Percentiles rank a stretch among this genome's conserved stretches.
Conservation (phyloP, 169 alveolate genomes). For the Blepharisma undulans region DNA sequence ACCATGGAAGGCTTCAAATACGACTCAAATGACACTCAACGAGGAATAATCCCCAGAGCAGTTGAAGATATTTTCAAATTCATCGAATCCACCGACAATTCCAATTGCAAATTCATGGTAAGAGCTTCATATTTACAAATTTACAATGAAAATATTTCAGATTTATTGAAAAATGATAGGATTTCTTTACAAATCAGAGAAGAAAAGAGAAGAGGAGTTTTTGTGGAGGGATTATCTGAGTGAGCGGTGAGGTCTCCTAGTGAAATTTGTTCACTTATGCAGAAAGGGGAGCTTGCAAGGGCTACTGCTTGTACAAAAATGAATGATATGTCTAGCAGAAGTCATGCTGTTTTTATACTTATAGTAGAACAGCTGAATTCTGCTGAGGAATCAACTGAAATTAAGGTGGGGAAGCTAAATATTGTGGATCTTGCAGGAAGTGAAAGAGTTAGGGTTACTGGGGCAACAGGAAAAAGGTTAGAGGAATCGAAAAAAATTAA, state of each 20-base stretch:
- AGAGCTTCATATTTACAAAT: conserved; percentile 84
- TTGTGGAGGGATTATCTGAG: conserved; percentile 85
- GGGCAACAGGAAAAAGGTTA: conserved; percentile 89
- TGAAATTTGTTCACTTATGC: conserved; percentile 82
- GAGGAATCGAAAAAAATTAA: conserved; percentile 91
- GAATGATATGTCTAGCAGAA: conserved; percentile 84
- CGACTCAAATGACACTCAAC: conserved; percentile 72
- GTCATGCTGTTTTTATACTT: conserved; percentile 88
- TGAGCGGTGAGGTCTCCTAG: conserved; percentile 89
- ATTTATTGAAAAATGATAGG: conserved; percentile 81
- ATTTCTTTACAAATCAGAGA: conserved; percentile 77
- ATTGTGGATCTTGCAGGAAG: conserved; percentile 90
- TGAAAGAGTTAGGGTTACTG: conserved; percentile 84
- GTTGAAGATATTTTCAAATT: conserved; percentile 81
- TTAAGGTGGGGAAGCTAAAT: conserved; percentile 85
- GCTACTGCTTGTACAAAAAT: conserved; percentile 86
- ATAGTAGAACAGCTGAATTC: conserved; percentile 82
- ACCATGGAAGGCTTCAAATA: conserved; percentile 89
- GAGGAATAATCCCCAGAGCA: conserved; percentile 89
- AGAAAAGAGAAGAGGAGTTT: conserved; percentile 85
- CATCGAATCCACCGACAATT: background rate
- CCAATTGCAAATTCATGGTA: conserved; percentile 81
- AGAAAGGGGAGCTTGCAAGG: conserved; percentile 78
- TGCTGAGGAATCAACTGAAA: conserved; percentile 79
- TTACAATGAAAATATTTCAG: conserved; percentile 88